Evolutionary conservation across 805 yeast genomes (phyloP), one percentile per base, ranked within the genome.

Genomic region (Candida suzukii): DNA sequence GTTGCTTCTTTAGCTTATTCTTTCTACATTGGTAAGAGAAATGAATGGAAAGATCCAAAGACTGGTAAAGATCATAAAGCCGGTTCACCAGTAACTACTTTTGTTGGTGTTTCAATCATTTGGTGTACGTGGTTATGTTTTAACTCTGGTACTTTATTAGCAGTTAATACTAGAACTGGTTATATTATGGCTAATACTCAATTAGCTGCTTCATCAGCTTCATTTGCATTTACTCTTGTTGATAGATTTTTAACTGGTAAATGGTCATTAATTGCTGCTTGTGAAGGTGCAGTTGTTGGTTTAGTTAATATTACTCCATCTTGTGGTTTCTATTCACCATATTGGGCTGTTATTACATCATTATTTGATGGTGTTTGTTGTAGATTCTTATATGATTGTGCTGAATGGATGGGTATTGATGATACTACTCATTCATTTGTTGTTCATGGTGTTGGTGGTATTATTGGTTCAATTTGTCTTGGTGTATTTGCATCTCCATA

Each of bases 121-220:
- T 68, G 72, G 73, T 67, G 63, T 40, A 67, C 72, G n/a, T 70
- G 74, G 75, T 59, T 69, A 41, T 67, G 74, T 49, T 70, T 70
- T 59, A 70, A 70, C 48, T 60, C 72, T 13, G 75, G 74, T 30
- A 68, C 74, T 16, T 53, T 68, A 36, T 54, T 69, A 13, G 40
- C 67, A 2, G 70, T 69, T 34, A 65, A 58, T 38, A 45, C 49
- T 4, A 62, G 75, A 57, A 68, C 74, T 5, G 73, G 71, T 27
- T 69, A 69, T 53, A 69, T 69, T 38, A 63, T 68, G 58, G 61
- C 67, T 40, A 70, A 70, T 50, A 75, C 82, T 4, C 69, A 74
- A 47, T 52, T 75, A 16, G 75, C 78, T 0, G 76, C 80, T 1
- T 58, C 73, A 1, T 59, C 62, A 45, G 79, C 78, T 6, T 64